phyloP scores from a whole-genome alignment of 805 yeast genomes.

The Komagataella phaffii region DNA sequence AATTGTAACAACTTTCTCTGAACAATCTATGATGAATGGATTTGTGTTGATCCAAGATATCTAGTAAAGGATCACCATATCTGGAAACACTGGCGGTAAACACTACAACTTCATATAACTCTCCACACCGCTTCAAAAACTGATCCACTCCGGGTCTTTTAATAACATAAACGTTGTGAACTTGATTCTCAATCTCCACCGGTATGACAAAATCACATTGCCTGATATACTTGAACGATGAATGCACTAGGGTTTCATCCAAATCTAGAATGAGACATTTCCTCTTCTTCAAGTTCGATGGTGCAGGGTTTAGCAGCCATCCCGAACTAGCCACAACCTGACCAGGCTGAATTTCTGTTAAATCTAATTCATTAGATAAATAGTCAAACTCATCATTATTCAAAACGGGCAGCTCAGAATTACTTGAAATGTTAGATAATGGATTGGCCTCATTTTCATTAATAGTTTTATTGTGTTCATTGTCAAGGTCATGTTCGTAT shows the following conservation, averaged over 20 bases:
- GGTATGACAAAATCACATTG: conserved; percentile 96
- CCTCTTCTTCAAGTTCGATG: conserved; percentile 35
- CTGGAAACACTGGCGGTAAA: conserved; percentile 94
- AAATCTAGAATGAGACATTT: conserved; percentile 86
- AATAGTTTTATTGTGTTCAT: not conserved
- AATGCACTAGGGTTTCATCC: conserved; percentile 94
- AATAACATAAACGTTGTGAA: conserved; percentile 90
- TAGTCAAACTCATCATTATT: conserved; percentile 3
- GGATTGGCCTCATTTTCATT: not conserved
- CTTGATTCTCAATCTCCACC: conserved; percentile 86
- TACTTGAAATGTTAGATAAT: not conserved
- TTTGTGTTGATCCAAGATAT: conserved; percentile 66
- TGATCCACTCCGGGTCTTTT: conserved; percentile 98
- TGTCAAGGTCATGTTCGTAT: not conserved
- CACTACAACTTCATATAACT: conserved; percentile 86
- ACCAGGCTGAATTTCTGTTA: conserved; percentile 56
- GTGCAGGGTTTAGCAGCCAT: conserved; percentile 47
- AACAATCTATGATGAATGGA: conserved; percentile 84
- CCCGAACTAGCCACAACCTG: conserved; percentile 58
- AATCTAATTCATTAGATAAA: conserved; percentile 32
- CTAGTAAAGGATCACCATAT: conserved; percentile 91
- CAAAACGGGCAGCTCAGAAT: conserved; percentile 4
- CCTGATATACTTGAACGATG: conserved; percentile 81
- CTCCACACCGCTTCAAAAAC: conserved; percentile 70
- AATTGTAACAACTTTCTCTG: conserved; percentile 87